Base-by-base conservation (phyloP, 2,329 filamentous ascomycete genomes). In the Xylaria sp. region DNA sequence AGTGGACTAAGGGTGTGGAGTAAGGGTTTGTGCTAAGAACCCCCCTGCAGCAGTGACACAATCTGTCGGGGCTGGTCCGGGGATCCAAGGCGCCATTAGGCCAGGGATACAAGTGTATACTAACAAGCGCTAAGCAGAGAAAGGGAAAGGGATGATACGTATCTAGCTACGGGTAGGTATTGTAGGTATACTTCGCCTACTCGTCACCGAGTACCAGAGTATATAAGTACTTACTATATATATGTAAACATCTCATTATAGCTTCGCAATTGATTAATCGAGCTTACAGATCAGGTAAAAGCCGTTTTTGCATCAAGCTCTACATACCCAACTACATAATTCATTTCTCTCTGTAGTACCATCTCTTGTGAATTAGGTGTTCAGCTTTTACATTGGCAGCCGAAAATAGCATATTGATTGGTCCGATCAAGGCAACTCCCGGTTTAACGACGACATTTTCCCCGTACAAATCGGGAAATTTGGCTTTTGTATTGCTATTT, bases 21-120 rank as follows among this genome's bases (percentile, higher is more conserved):
- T 27, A 50, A 50, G 58, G 58, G 21, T 50, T 25, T 55, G 54
- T 54, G 53, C 53, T 67, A 29, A 55, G 40, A 10, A 44, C 51
- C 59, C 58, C 66, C 63, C 53, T 63, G 66, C 63, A 66, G 65
- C 50, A 58, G 68, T 63, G 58, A 54, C 57, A 68, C 61, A 58
- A 59, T 59, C 58, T 54, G 61, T 65, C 60, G 68, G 58, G 57
- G 57, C 40, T 42, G 61, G 25, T 35, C 65, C 27, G 53, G 53
- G 54, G 44, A 51, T 27, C 60, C 60, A 53, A 13, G 32, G 32
- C 48, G 35, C 25, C 23, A 53, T 5, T 18, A 18, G 40, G 37
- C 16, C 60, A 66, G 63, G 57, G 63, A 66, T 55, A 57, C 16
- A 47, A 35, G 62, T 29, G 35, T 32, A 47, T 44, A n/a, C 40